Base-by-base conservation (phyloP, 495 filamentous ascomycete species). In the Penicillium tannophilum region DNA sequence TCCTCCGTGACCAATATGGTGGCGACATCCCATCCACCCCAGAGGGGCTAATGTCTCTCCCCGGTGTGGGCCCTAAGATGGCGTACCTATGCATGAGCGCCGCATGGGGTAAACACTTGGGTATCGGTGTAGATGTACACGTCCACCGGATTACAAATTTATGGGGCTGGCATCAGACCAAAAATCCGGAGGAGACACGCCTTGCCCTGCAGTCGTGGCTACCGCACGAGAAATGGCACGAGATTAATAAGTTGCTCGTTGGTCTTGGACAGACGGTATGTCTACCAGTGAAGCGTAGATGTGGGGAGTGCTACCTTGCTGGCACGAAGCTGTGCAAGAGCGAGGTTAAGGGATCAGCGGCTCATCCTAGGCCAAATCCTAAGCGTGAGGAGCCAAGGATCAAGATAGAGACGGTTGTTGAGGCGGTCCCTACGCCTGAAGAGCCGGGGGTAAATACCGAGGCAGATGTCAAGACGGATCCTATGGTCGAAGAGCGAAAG, bases 1-100 rank as follows among this genome's bases (percentile, higher is more conserved):
- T 97, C 42, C 79, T 97, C 2, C 78, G 83, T 10, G 88, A 95
- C 55, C 56, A 85, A 24, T 88, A 83, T 65, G 68, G 70, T 47
- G 84, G 84, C 31, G 94, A 98, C 71, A 96, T 98, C 60, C 95
- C 94, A 0, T 78, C 86, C 51, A 90, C 91, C 0, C 82, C 93
- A 19, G 85, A 87, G 50, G 92, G 87, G 0, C 79, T 98, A 17
- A 86, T 87, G 67, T 81, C 85, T 7, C 83, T 98, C 0, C 94
- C 94, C 0, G 94, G 94, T 2, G 93, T 98, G 0, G 94, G 94
- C 0, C 94, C 94, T 6, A 98, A 98, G 75, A 98, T 98, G 93
- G 94, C 90, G 19, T 92, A 95, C 67, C 82, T 98, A 4, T 96
- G 91, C 72, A 84, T 98, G 82, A 88, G 79, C 35, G 79, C 85